phyloP scores from a whole-genome alignment of 495 filamentous ascomycete species.

The Penicillium macrosclerotiorum region DNA sequence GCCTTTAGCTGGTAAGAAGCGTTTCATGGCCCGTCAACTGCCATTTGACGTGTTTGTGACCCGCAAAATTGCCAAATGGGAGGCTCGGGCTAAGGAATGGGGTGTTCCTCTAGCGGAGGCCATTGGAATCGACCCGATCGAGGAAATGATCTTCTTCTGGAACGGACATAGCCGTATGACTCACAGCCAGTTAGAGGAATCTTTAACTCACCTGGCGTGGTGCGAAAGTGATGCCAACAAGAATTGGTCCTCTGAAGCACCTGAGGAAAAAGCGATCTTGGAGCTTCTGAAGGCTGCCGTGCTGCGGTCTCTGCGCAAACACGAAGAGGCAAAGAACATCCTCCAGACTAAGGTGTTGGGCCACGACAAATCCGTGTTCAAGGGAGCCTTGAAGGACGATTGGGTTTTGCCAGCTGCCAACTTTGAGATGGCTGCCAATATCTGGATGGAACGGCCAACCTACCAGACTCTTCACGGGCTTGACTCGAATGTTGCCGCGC shows the following conservation, averaged over 20 bases:
- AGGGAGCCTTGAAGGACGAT: constrained; percentile 71
- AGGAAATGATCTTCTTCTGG: constrained; percentile 98
- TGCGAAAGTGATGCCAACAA: constrained; percentile 53
- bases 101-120: constrained; percentile 74
- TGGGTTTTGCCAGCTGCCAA: constrained; percentile 78
- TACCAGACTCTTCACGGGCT: constrained; percentile 33
- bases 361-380: constrained; percentile 67
- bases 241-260: constrained; percentile 55
- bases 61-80: constrained; percentile 88
- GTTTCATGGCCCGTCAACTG: constrained; percentile 82
- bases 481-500: constrained; percentile 13
- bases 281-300: constrained; percentile 66
- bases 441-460: constrained; percentile 65
- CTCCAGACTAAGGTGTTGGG: constrained; percentile 59
- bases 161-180: constrained; percentile 77
- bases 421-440: constrained; percentile 83
- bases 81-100: constrained; percentile 68
- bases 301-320: constrained; percentile 58
- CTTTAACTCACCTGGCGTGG: constrained; percentile 65
- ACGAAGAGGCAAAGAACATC: constrained; percentile 60
- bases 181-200: constrained; percentile 58
- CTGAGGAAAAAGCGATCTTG: constrained; percentile 73
- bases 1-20: constrained; percentile 75
- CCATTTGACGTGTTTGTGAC: constrained; percentile 88
- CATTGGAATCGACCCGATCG: constrained; percentile 75